Conservation (phyloP, 495 filamentous ascomycete genomes). For the Immersiella caudata region DNA sequence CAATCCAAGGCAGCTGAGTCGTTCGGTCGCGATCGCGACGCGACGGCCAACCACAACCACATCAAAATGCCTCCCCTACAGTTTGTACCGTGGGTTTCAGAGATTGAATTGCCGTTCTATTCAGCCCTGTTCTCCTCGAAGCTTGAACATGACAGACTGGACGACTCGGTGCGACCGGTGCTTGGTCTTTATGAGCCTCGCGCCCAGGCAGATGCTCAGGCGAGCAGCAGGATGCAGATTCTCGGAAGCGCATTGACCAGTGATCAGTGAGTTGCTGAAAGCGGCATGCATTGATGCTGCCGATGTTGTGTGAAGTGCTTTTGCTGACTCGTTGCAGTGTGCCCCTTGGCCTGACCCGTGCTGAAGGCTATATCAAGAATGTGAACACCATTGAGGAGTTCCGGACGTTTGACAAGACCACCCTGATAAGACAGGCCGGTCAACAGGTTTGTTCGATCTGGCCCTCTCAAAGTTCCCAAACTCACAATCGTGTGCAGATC, state of each 20-base stretch:
- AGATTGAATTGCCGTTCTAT: slow-evolving; percentile 95
- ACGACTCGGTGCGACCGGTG: slow-evolving; percentile 83
- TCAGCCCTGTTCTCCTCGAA: slow-evolving; percentile 84
- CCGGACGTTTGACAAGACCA: slow-evolving; percentile 69
- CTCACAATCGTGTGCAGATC: slow-evolving; percentile 58
- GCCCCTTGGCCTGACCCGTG: slow-evolving; percentile 71
- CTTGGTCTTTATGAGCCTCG: slow-evolving; percentile 90
- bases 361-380: slow-evolving; percentile 93
- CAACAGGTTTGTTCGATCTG: slow-evolving; percentile 62
- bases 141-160: slow-evolving; percentile 94
- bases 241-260: slow-evolving; percentile 81
- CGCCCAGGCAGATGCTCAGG: slow-evolving; percentile 63
- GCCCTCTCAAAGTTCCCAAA: neutral
- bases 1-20: neutral
- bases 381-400: slow-evolving; percentile 96
- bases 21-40: slow-evolving; percentile 1
- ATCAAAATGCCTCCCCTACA: slow-evolving; percentile 29
- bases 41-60: neutral
- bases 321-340: slow-evolving; percentile 55
- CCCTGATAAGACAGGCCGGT: slow-evolving; percentile 71
- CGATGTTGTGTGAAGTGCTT: neutral
- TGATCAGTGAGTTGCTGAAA: slow-evolving; percentile 65
- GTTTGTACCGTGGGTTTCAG: slow-evolving; percentile 86
- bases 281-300: neutral
- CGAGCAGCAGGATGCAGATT: slow-evolving; percentile 83